Evolutionary conservation across 352 stramenopile genomes (phyloP).

Genomic region (Pythium biforme): DNA sequence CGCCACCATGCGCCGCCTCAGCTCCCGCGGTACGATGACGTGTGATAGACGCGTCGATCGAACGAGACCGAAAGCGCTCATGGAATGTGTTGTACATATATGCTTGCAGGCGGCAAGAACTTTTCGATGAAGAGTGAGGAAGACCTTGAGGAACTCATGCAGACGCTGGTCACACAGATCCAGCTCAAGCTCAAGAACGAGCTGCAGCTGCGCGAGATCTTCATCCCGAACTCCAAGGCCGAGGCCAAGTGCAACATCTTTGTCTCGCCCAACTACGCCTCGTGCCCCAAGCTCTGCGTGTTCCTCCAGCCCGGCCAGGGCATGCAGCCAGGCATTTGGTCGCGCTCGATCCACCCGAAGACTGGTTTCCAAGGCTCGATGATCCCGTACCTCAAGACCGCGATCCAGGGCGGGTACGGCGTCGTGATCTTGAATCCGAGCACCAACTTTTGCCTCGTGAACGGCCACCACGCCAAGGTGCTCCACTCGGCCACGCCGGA

Average conservation of each 20-base stretch:
- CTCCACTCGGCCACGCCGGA: slow-evolving; percentile 74
- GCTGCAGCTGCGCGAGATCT: slow-evolving; percentile 79
- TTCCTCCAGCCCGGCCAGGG: slow-evolving; percentile 77
- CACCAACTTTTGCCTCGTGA: slow-evolving; percentile 77
- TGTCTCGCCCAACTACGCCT: slow-evolving; percentile 76
- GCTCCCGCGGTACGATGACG: slow-evolving; percentile 15
- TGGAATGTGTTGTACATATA: not conserved
- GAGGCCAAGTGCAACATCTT: slow-evolving; percentile 88
- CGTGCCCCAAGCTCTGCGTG: slow-evolving; percentile 76
- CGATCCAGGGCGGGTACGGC: slow-evolving; percentile 79
- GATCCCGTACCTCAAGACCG: slow-evolving; percentile 86
- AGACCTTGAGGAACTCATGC: slow-evolving; percentile 83
- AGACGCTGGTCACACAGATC: slow-evolving; percentile 81
- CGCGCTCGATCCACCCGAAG: slow-evolving; percentile 66
- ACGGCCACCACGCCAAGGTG: slow-evolving; percentile 81
- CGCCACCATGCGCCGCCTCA: slow-evolving; percentile 24
- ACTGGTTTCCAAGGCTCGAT: slow-evolving; percentile 85
- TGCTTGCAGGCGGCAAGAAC: slow-evolving; percentile 43
- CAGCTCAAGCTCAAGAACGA: slow-evolving; percentile 86
- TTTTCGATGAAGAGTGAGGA: slow-evolving; percentile 81
- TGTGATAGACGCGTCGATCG: too few species aligned
- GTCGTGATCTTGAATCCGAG: slow-evolving; percentile 84
- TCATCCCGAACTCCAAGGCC: slow-evolving; percentile 86
- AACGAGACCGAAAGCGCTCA: not conserved
- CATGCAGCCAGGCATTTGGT: slow-evolving; percentile 72